Evolutionary conservation across 2,329 filamentous ascomycete genomes (phyloP).

Genomic region (Plenodomus biglobosus): DNA sequence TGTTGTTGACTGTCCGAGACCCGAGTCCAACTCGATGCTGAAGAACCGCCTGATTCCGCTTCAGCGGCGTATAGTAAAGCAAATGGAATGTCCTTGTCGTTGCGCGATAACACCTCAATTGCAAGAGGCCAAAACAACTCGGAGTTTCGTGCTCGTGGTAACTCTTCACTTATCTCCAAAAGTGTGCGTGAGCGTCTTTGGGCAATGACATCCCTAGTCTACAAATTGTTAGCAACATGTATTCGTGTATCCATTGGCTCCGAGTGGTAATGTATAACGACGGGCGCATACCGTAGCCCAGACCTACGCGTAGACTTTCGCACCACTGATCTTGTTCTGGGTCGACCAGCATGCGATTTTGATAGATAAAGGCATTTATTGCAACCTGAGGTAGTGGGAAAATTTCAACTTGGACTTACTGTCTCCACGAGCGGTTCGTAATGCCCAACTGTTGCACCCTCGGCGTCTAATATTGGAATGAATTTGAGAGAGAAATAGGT

Average conservation of each 20-base stretch:
- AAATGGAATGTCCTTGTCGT: constrained; percentile 54
- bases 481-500: constrained; percentile 79
- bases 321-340: no score
- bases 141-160: constrained; percentile 68
- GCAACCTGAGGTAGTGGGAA: no score
- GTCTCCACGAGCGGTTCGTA: constrained; percentile 61
- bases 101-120: constrained; percentile 66
- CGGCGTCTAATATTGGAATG: constrained; percentile 66
- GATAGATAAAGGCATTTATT: no score
- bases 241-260: no score
- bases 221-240: constrained; percentile 2
- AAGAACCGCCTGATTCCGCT: constrained; percentile 7
- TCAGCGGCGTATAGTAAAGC: constrained; percentile 31
- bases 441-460: not conserved
- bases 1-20: constrained; percentile 10
- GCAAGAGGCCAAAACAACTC: constrained; percentile 71
- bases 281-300: no score
- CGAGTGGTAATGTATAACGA: no score
- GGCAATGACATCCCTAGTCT: constrained; percentile 18
- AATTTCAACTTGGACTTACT: constrained; percentile 55
- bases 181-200: constrained; percentile 15
- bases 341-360: no score
- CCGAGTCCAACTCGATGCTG: constrained; percentile 8
- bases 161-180: constrained; percentile 57
- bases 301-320: no score